These are phyloP conservation scores for Tuctoria greenei DNA, from an alignment of 176 grass and related monocot species.

Conservation along the genomic window DNA sequence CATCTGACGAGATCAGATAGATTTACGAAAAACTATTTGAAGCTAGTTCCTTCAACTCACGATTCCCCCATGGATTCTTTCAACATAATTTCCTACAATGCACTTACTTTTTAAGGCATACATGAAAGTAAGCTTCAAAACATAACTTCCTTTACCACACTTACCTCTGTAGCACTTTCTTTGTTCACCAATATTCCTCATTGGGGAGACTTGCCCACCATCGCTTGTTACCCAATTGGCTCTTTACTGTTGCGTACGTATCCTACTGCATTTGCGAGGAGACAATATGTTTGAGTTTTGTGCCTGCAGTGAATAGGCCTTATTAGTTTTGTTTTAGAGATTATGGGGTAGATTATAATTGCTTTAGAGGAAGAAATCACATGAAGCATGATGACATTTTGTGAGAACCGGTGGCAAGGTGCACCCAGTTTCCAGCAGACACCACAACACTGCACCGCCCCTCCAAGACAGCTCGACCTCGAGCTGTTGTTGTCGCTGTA, in stretches of 20 bases:
- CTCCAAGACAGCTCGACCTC: too few relatives aligned
- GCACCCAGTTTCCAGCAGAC: not conserved
- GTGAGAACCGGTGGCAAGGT: not conserved
- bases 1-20: constrained; percentile 9
- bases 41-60: not conserved
- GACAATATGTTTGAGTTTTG: constrained; percentile 9
- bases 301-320: not conserved
- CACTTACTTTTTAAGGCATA: not conserved
- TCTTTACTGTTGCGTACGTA: not conserved
- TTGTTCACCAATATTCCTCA: not conserved
- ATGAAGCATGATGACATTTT: constrained; percentile 9
- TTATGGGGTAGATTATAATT: constrained; percentile 16
- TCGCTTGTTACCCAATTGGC: not conserved
- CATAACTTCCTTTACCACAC: not conserved
- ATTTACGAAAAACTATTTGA: constrained; percentile 12
- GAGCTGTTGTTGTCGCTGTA: too few relatives aligned
- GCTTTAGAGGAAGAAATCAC: not conserved
- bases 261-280: not conserved
- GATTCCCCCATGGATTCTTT: constrained; percentile 1
- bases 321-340: not conserved
- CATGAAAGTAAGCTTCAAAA: not conserved
- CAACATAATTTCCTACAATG: not conserved
- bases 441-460: not conserved
- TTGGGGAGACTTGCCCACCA: not conserved
- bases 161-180: not conserved